phyloP scores from a whole-genome alignment of 441 rosid genomes.

The Gossypium lobatum region DNA sequence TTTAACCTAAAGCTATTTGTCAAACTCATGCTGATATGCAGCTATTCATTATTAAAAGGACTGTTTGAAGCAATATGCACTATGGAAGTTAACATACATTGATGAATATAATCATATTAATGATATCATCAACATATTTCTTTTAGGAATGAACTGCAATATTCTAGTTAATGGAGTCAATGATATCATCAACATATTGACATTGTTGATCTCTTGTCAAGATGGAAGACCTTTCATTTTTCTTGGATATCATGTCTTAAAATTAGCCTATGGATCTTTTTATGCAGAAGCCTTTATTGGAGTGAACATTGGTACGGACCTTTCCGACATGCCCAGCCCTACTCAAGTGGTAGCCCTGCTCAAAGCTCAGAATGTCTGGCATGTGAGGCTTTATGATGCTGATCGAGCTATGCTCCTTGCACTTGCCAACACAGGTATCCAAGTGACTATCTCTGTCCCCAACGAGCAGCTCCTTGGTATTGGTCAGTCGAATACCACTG shows the following conservation, averaged over 20 bases:
- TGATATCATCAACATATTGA: neutral
- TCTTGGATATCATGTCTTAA: neutral
- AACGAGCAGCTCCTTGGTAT: slow-evolving; percentile 88
- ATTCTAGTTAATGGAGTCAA: neutral
- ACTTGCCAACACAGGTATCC: slow-evolving; percentile 75
- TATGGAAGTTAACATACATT: neutral
- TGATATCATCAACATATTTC: neutral
- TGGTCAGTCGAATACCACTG: slow-evolving; percentile 92
- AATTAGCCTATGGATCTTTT: neutral
- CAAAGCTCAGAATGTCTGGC: slow-evolving; percentile 67
- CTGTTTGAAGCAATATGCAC: neutral
- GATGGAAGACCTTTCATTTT: neutral
- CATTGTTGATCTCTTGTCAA: slow-evolving; percentile 7
- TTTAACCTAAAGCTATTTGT: neutral
- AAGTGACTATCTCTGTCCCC: slow-evolving; percentile 72
- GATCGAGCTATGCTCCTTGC: slow-evolving; percentile 75
- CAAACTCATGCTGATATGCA: no score
- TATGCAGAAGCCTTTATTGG: slow-evolving; percentile 74
- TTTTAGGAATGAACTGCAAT: neutral
- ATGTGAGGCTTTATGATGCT: slow-evolving; percentile 78
- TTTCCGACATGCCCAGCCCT: slow-evolving; percentile 83
- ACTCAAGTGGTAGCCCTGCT: slow-evolving; percentile 77
- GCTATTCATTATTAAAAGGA: neutral
- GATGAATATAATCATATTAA: neutral
- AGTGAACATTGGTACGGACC: slow-evolving; percentile 80